Percentiles rank a stretch among this genome's conserved stretches.
These are phyloP conservation scores for Streptanthus diversifolius DNA, from an alignment of 345 rosid species.

Conservation along the genomic window DNA sequence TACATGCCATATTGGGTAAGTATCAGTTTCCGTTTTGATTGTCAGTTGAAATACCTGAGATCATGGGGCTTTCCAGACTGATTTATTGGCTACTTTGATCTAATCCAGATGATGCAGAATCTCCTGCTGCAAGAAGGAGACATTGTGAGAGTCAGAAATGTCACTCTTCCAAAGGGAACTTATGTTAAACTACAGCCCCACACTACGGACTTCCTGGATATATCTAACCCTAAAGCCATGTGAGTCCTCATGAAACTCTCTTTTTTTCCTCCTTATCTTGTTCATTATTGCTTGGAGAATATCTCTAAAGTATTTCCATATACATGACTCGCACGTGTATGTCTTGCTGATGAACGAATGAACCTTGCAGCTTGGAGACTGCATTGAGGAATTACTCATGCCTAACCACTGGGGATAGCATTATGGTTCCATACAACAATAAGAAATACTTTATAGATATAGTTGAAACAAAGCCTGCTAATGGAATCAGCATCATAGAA, in stretches of 20 bases:
- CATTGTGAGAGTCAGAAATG: conserved; percentile 76
- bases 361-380: conserved; percentile 76
- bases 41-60: neutral
- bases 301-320: neutral
- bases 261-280: neutral
- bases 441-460: conserved; percentile 97
- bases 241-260: conserved; percentile 33
- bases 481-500: conserved; percentile 95
- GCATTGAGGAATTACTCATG: conserved; percentile 95
- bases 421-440: conserved; percentile 98
- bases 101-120: conserved; percentile 95
- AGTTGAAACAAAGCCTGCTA: conserved; percentile 85
- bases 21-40: conserved; percentile 4
- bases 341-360: conserved; percentile 7
- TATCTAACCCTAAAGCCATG: conserved; percentile 98
- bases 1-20: conserved; percentile 98
- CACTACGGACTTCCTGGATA: conserved; percentile 90
- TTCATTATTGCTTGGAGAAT: neutral
- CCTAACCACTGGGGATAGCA: conserved; percentile 94
- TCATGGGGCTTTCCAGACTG: neutral
- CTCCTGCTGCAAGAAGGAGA: conserved; percentile 93
- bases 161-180: conserved; percentile 92
- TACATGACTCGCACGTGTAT: neutral
- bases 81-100: conserved; percentile 5
- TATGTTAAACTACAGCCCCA: conserved; percentile 97